Evolutionary conservation across 306 rosid species (phyloP).

Genomic region (Casuarina equisetifolia): DNA sequence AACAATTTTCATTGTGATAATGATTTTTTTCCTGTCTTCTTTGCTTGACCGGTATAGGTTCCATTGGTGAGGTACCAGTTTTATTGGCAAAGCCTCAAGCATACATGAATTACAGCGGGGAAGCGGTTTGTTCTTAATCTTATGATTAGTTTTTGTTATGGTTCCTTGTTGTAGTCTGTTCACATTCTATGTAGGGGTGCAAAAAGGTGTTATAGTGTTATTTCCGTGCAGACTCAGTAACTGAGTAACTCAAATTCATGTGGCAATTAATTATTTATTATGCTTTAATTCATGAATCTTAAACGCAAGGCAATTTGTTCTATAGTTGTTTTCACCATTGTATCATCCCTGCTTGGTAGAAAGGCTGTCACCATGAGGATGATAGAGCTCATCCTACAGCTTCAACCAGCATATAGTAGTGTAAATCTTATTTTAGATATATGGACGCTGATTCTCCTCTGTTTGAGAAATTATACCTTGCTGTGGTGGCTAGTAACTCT

Average conservation of each 20-base stretch:
- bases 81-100: constrained; percentile 91
- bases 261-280: too few species aligned
- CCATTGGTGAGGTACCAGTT: constrained; percentile 87
- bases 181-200: background rate
- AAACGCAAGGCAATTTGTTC: background rate
- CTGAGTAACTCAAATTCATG: background rate
- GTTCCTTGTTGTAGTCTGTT: background rate
- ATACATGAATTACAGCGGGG: constrained; percentile 89
- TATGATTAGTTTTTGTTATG: constrained; percentile 1
- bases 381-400: background rate
- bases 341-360: too few species aligned
- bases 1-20: background rate
- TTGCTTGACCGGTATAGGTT: constrained; percentile 60
- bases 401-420: too few species aligned
- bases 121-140: constrained; percentile 65
- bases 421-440: background rate
- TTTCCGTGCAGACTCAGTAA: background rate
- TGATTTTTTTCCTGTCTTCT: constrained; percentile 27
- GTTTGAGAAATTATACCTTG: background rate
- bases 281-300: background rate
- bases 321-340: background rate
- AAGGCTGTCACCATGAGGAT: background rate
- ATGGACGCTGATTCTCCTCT: background rate
- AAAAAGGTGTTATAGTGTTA: background rate
- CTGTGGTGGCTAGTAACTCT: background rate